phyloP scores from a whole-genome alignment of 306 rosid species.

The Trichosanthes cucumerina region DNA sequence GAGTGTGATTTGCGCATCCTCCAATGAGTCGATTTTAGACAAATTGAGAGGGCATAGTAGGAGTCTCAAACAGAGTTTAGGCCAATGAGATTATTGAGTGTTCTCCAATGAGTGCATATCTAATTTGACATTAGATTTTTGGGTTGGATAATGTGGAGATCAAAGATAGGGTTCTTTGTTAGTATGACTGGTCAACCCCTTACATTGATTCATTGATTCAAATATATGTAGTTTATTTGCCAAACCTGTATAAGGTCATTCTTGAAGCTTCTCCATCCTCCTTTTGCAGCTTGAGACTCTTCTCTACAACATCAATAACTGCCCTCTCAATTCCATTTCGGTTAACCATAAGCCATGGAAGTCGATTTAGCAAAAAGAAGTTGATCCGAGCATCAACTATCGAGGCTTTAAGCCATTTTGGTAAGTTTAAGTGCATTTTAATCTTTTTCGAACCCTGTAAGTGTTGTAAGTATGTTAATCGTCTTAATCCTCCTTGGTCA shows the following conservation, averaged over 20 bases:
- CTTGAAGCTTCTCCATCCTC: conserved; percentile 63
- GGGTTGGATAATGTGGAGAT: not conserved
- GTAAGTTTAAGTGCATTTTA: too few relatives aligned
- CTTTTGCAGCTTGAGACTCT: conserved; percentile 37
- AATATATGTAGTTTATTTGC: not conserved
- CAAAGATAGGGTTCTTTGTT: not conserved
- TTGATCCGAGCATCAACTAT: too few relatives aligned
- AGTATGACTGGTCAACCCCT: not conserved
- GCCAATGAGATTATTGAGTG: not conserved
- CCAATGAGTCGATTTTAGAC: too few relatives aligned
- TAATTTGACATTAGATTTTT: not conserved
- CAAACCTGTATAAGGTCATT: conserved; percentile 61
- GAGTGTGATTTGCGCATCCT: too few relatives aligned
- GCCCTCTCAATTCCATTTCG: too few relatives aligned
- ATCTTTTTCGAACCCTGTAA: too few relatives aligned
- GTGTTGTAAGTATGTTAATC: too few relatives aligned
- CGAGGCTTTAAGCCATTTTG: too few relatives aligned
- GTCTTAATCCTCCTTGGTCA: too few relatives aligned
- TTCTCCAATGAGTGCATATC: not conserved
- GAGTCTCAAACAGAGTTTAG: not conserved
- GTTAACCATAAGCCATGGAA: too few relatives aligned
- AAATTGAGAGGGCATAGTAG: not conserved
- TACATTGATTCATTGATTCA: not conserved
- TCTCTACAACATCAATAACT: conserved; percentile 46
- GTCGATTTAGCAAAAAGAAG: too few relatives aligned